Base-by-base conservation (phyloP, 2,329 filamentous ascomycete species). In the Blastomyces percursus region DNA sequence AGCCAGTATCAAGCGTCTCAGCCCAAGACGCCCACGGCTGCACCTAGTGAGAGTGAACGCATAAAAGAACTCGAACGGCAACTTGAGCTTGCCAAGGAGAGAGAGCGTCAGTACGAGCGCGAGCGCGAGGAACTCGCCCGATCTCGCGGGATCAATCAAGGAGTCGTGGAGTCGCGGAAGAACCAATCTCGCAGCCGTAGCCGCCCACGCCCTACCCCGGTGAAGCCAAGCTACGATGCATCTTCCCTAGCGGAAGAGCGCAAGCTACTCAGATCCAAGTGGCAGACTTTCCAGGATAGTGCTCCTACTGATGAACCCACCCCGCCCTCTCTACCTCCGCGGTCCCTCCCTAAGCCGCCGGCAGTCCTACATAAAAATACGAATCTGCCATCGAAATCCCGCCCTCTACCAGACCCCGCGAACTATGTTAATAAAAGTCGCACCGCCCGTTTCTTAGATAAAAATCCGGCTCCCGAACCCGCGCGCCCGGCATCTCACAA, bases 1-100 rank as follows among this genome's bases (percentile, higher is more conserved):
- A 93, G 89, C 71, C 89, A 96, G 71, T 96, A 96, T 72, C 88
- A 90, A 72, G 85, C 87, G 24, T 86, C 90, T 67, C 85, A 89
- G 71, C 74, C 80, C 65, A 70, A 74, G 61, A 67, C 69, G 62
- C 72, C 71, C 68, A 69, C 73, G 21, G 78, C 80, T 61, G 82
- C 76, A 64, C 78, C 77, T 30, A 75, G 79, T 2, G 84, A 93
- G 73, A 84, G 80, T 65, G 83, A 81, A 66, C 85, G 91, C 50
- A 86, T 96, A 65, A 84, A 84, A 69, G 87, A 96, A 72, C 81
- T 97, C 5, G 93, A 97, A 76, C 80, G 81, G 40, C 84, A 90
- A 70, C 79, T 90, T 0, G 84, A 86, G 69, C 81, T 84, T 69
- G 86, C 87, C 16, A 83, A 86, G 66, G 84, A 87, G 66, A 81